Percentiles rank a stretch among this genome's conserved stretches.
phyloP scores from a whole-genome alignment of 352 stramenopile genomes.

The Phytophthora multivora region DNA sequence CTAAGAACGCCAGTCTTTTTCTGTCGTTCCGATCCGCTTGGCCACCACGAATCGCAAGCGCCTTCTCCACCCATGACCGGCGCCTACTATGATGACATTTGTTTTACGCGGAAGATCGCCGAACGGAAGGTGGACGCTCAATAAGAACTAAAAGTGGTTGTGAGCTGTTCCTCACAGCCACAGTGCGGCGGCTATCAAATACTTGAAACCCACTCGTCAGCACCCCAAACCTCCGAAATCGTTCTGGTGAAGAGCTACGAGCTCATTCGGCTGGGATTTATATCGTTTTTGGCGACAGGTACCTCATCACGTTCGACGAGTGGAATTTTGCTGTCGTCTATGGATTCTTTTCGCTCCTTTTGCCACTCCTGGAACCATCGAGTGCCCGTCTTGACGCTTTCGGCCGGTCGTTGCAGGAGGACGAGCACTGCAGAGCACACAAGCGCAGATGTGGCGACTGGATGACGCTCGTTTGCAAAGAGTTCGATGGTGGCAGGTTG shows the following conservation, averaged over 20 bases:
- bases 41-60: too few species aligned
- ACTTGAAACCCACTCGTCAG: not conserved
- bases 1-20: not conserved
- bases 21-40: too few species aligned
- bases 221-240: not conserved
- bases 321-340: constrained; percentile 24
- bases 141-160: not conserved
- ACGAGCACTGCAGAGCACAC: not conserved
- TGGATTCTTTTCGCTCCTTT: constrained; percentile 12
- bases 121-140: not conserved
- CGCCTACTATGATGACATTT: not conserved
- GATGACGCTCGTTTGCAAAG: constrained; percentile 14
- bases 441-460: constrained; percentile 23
- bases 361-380: constrained; percentile 33
- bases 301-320: constrained; percentile 14
- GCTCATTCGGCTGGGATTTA: constrained; percentile 33
- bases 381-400: constrained; percentile 25
- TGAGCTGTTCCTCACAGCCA: not conserved
- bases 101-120: not conserved
- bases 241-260: constrained; percentile 27
- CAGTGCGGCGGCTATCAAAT: not conserved
- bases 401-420: not conserved
- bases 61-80: too few species aligned
- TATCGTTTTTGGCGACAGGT: constrained; percentile 15
- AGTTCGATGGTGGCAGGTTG: constrained; percentile 20